These are phyloP conservation scores for Quercus cerris DNA, from an alignment of 306 rosid genomes.

Conservation along the genomic window DNA sequence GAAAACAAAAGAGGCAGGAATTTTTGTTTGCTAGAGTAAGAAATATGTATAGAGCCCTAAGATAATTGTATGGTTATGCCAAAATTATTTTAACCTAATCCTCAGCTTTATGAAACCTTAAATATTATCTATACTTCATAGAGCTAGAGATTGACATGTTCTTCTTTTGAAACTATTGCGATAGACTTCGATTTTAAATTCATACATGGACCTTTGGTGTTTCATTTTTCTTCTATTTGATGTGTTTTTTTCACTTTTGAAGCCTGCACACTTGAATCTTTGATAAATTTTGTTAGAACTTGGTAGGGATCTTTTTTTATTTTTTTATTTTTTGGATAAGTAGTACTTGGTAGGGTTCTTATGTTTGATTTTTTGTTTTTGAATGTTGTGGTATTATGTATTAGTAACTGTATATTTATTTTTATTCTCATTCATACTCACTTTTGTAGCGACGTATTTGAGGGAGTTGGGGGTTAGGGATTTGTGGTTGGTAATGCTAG, in stretches of 20 bases:
- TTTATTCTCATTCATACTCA: not conserved
- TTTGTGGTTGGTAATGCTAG: too few relatives aligned
- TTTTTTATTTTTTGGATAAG: too few relatives aligned
- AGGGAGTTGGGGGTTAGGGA: too few relatives aligned
- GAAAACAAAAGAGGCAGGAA: too few relatives aligned
- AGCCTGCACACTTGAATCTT: not conserved
- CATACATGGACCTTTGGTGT: not conserved
- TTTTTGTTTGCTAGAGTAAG: not conserved
- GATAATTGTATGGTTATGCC: not conserved
- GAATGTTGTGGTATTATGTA: not conserved
- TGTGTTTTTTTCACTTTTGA: not conserved
- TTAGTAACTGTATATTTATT: not conserved
- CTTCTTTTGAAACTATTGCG: not conserved
- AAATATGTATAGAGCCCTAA: not conserved
- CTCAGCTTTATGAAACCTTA: not conserved
- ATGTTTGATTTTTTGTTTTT: not conserved
- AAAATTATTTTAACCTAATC: not conserved
- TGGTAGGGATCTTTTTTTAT: too few relatives aligned
- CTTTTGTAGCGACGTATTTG: too few relatives aligned
- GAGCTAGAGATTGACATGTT: not conserved
- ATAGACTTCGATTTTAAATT: not conserved
- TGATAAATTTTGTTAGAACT: not conserved
- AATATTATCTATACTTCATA: not conserved
- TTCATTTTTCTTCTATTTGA: not conserved
- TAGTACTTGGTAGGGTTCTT: not conserved